Evolutionary conservation across 2,329 filamentous ascomycete genomes (phyloP), one percentile per base, ranked within the genome.

Genomic region (Claviceps sp.): DNA sequence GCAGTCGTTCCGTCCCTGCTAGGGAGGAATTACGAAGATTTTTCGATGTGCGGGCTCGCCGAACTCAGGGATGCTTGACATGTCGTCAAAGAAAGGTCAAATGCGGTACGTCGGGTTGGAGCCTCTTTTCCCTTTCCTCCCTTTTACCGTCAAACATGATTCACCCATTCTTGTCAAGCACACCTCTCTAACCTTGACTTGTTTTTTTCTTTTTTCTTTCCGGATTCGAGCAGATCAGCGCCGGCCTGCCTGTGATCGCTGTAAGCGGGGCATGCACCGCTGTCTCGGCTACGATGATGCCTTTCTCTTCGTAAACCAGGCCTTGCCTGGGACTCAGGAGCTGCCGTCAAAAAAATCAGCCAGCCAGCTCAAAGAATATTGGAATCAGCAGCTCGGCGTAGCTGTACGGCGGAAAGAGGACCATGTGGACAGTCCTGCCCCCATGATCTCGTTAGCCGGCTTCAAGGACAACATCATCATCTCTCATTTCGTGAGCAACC

Each of bases 391-490:
- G 42, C 42, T 52, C 19, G 34, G 42, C 39, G 42, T 16, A 1
- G 30, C 49, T n/a, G 41, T n/a, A 19, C n/a, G 41, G 24, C 38
- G 30, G 16, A 40, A 37, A 24, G 22, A 24, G 24, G 51, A 26
- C 5, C 7, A 19, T 8, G 30, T 24, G 7, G n/a, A 26, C 42
- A 26, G 30, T 10, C 40, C 39, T 5, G 38, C 19, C 6, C 44
- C 52, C 2, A 48, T 47, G 43, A 26, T 53, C 17, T 37, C 48
- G 11, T 19, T 50, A 11, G n/a, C 43, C 14, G 52, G 52, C 48
- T 53, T 53, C 52, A 53, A 53, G 13, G 52, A 53, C 43, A 41
- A 53, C 34, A 53, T 53, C 34, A 43, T 53, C 52, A 53, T 53
- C 43, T 53, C 52, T 6, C 52, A 53, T 19, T 46, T 53, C 14